phyloP scores from a whole-genome alignment of 441 rosid genomes.

The Sinapis alba region DNA sequence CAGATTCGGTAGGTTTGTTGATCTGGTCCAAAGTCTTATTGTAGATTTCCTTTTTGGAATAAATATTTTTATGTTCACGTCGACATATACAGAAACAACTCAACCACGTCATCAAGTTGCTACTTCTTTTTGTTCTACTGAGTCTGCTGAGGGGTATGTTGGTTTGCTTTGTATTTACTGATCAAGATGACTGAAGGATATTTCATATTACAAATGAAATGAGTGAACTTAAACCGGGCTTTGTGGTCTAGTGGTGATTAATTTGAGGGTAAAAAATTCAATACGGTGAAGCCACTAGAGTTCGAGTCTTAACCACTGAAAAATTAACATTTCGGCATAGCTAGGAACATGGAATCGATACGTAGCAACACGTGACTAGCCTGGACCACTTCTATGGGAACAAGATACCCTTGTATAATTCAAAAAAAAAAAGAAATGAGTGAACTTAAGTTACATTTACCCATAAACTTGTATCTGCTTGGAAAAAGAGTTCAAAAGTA shows the following conservation, averaged over 20 bases:
- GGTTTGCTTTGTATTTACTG: background rate
- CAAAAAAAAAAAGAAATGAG: too few relatives aligned
- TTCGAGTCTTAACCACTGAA: too few relatives aligned
- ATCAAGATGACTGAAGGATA: background rate
- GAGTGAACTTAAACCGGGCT: too few relatives aligned
- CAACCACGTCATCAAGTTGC: background rate
- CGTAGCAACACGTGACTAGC: too few relatives aligned
- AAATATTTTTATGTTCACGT: background rate
- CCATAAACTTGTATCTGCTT: background rate
- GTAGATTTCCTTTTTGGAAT: background rate
- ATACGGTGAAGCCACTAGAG: too few relatives aligned
- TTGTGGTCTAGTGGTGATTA: too few relatives aligned
- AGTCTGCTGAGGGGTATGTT: background rate
- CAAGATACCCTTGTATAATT: too few relatives aligned
- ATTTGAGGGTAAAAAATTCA: too few relatives aligned
- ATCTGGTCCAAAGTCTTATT: background rate
- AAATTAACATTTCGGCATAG: too few relatives aligned
- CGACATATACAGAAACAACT: background rate
- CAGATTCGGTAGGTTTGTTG: background rate
- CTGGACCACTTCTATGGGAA: too few relatives aligned
- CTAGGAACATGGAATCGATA: too few relatives aligned
- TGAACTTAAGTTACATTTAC: background rate
- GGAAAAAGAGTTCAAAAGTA: background rate
- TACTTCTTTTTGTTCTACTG: background rate
- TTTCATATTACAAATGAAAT: too few relatives aligned